Percentiles rank a stretch among this genome's conserved stretches.
Evolutionary conservation across 768 basidiomycete genomes (phyloP).

Genomic region (Naganishia kalamii): DNA sequence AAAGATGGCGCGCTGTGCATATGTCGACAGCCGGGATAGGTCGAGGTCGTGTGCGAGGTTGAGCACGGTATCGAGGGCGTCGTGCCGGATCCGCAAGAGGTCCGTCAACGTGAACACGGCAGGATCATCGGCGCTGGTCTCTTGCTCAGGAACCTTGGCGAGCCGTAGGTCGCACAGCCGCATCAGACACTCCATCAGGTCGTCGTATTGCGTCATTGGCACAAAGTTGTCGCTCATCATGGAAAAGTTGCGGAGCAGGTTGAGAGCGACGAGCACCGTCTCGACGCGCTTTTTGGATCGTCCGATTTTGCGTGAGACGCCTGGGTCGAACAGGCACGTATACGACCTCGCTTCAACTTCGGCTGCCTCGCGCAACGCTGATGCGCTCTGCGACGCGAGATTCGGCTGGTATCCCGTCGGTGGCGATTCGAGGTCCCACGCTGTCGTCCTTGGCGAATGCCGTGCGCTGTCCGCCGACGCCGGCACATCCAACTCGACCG

Average conservation of each 20-base stretch:
- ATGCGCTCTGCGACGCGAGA: neutral
- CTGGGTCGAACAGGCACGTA: conserved; percentile 56
- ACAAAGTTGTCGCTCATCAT: conserved; percentile 63
- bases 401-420: neutral
- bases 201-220: conserved; percentile 61
- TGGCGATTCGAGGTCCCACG: neutral
- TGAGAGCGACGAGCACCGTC: conserved; percentile 62
- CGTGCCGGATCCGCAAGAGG: conserved; percentile 66
- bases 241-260: conserved; percentile 83
- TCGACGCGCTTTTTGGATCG: conserved; percentile 44
- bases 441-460: neutral
- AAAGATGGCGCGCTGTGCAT: conserved; percentile 54
- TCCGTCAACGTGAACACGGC: conserved; percentile 56
- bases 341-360: conserved; percentile 26
- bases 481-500: conserved; percentile 10
- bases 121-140: conserved; percentile 37
- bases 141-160: conserved; percentile 23
- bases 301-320: conserved; percentile 56
- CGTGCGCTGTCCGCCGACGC: neutral
- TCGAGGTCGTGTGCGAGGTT: conserved; percentile 57
- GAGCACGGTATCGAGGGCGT: conserved; percentile 64
- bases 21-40: conserved; percentile 47
- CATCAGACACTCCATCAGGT: conserved; percentile 62
- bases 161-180: conserved; percentile 57
- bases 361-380: neutral